Evolutionary conservation across 1,284 basidiomycete species (phyloP), one percentile per base, ranked within the genome.

Genomic region (Malassezia obtusa): DNA sequence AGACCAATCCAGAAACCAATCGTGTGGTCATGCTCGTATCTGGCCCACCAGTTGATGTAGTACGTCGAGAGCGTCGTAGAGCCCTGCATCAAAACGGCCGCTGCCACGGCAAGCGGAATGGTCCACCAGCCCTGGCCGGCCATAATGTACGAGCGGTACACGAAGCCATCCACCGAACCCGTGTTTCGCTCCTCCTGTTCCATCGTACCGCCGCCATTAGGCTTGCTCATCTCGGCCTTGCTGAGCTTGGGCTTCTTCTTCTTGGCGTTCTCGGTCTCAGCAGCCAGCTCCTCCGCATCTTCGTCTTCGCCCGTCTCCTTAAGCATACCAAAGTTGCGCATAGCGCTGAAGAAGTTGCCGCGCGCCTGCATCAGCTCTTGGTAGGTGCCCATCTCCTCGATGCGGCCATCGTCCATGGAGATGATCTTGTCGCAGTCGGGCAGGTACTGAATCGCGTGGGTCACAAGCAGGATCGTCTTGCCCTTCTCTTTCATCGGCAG

Each of bases 321-420:
- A 6, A 56, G 37, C 48, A 46, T 40, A 21, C 53, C 53, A 35
- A 40, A 56, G 35, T 56, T 56, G 12, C 21, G 24, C 53, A 56
- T 50, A 7, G 37, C 41, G 22, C 40, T 30, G 37, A 80, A 76
- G 66, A 87, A 84, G 3, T 79, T 75, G 2, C 76, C 76, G 35
- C 80, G 78, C 37, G 78, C 70, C 7, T 67, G 64, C 73, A 82
- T 79, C 10, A 86, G 77, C 22, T 80, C 81, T 51, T 79, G 63
- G 63, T 80, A 85, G 0, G 81, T 81, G 31, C 84, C 83, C 62
- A 80, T 75, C 70, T 85, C 84, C 14, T 76, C 80, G 28, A 86
- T 80, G 9, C 68, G 71, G 8, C 85, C 85, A 51, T 84, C 79
- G 28, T 87, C 85, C 72, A 86, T 80, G 33, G 83, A 80, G 68